Evolutionary conservation across 2,329 filamentous ascomycete species (phyloP), one percentile per base, ranked within the genome.

Genomic region (Cladophialophora bantiana): DNA sequence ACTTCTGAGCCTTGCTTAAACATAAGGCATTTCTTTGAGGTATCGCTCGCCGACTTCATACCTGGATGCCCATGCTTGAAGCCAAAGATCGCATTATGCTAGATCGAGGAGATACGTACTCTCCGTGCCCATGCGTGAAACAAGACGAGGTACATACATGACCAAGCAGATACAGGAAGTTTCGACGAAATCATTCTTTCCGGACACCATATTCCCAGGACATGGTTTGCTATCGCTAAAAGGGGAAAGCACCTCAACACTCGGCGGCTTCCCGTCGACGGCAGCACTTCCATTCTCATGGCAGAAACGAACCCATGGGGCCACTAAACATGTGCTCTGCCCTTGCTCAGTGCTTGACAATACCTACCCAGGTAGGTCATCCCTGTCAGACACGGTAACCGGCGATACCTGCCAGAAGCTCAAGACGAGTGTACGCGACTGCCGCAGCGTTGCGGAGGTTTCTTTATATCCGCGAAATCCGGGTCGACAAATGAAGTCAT

Each of bases 21-120:
- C 4, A 31, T 18, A 13, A 13, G 32, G 12, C 13, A 50, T 26
- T 48, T 26, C 32, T 32, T 7, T 4, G 12, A 31, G 36, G 13
- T 13, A 35, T 48, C n/a, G 10, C 3, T 42, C 56, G 56, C 34
- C 13, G 20, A 15, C 58, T 60, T 60, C 53, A 38, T 60, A 60
- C 45, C 10, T 42, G 7, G 7, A 10, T 10, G 5, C 2, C 20
- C 31, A 20, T 15, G 12, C 58, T 40, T 13, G 18, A 18, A 52
- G 40, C 32, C 20, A 53, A 13, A 60, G 26, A 45, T 45, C 57
- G 31, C 12, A 18, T 34, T 34, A 34, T 60, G 45, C 18, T 32
- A 38, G 18, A 38, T 60, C 45, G 15, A 53, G 32, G n/a, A 53
- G n/a, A 38, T 53, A 40, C 32, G 45, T 20, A 60, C 32, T 32